Evolutionary conservation across 495 filamentous ascomycete genomes (phyloP).

Genomic region (Neurospora sp.): DNA sequence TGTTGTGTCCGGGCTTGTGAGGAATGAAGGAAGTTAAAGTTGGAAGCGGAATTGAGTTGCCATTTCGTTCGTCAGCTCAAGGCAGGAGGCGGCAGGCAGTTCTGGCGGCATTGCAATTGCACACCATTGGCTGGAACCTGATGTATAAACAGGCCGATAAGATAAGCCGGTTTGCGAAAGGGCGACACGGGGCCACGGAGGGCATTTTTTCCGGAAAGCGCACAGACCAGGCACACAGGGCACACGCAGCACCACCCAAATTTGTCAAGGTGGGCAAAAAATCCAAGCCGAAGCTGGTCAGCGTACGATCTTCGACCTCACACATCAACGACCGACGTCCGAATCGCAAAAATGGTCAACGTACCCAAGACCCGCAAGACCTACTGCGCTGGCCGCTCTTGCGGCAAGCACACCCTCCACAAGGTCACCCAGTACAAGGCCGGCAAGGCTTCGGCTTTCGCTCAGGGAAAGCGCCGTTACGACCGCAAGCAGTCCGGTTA

Average conservation of each 20-base stretch:
- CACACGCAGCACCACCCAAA: slow-evolving; percentile 20
- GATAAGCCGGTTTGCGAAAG: not conserved
- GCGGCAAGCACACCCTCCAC: slow-evolving; percentile 90
- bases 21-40: not conserved
- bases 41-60: not conserved
- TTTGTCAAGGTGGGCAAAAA: slow-evolving; percentile 23
- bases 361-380: slow-evolving; percentile 35
- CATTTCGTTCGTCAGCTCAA: not conserved
- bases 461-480: slow-evolving; percentile 99
- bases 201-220: not conserved
- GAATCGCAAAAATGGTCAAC: slow-evolving; percentile 35
- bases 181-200: not conserved
- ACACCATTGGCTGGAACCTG: not conserved
- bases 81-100: not conserved
- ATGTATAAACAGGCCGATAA: not conserved
- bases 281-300: slow-evolving; percentile 15
- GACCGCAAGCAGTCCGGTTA: slow-evolving; percentile 99
- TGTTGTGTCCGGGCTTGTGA: not conserved
- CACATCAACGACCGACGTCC: slow-evolving; percentile 18
- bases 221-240: slow-evolving; percentile 9
- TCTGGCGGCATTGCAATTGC: not conserved
- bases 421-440: slow-evolving; percentile 96
- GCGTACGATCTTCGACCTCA: slow-evolving; percentile 17
- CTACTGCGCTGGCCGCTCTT: slow-evolving; percentile 87
- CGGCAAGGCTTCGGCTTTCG: slow-evolving; percentile 75